Percentiles rank a stretch among this genome's conserved stretches.
Conservation (phyloP, 495 filamentous ascomycete species). For the Penicillium angulare region DNA sequence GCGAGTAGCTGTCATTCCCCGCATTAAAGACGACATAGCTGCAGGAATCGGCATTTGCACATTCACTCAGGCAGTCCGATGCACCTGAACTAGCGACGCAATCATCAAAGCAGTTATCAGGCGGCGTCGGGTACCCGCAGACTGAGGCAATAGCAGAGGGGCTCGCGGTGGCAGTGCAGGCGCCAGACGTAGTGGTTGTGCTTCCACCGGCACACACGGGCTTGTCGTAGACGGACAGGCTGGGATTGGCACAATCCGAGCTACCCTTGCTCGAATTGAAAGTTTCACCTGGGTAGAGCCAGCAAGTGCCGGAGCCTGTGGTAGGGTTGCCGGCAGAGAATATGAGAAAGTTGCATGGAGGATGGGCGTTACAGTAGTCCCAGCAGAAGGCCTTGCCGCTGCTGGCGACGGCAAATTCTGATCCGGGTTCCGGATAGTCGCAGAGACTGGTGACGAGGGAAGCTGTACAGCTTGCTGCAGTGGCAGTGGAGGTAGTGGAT, state of each 20-base stretch:
- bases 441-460: constrained; percentile 24
- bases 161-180: constrained; percentile 25
- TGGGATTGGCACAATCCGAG: constrained; percentile 15
- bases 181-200: constrained; percentile 24
- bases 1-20: constrained; percentile 14
- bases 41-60: constrained; percentile 25
- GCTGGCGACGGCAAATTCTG: constrained; percentile 20
- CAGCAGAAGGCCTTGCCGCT: constrained; percentile 19
- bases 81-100: constrained; percentile 24
- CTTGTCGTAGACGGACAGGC: constrained; percentile 17
- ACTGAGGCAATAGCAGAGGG: constrained; percentile 29
- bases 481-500: constrained; percentile 19
- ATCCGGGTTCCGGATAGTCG: constrained; percentile 18
- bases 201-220: constrained; percentile 16
- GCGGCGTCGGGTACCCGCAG: constrained; percentile 25
- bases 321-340: constrained; percentile 22
- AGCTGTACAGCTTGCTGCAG: constrained; percentile 24
- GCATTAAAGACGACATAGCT: constrained; percentile 27
- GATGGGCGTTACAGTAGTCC: constrained; percentile 29
- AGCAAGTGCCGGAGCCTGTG: constrained; percentile 22
- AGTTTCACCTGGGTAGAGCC: constrained; percentile 27
- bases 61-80: constrained; percentile 22
- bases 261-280: constrained; percentile 21
- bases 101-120: constrained; percentile 13
- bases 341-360: constrained; percentile 28